Percentiles rank a stretch among this genome's conserved stretches.
Conservation (phyloP, 345 rosid genomes). For the Syzygium oleosum region DNA sequence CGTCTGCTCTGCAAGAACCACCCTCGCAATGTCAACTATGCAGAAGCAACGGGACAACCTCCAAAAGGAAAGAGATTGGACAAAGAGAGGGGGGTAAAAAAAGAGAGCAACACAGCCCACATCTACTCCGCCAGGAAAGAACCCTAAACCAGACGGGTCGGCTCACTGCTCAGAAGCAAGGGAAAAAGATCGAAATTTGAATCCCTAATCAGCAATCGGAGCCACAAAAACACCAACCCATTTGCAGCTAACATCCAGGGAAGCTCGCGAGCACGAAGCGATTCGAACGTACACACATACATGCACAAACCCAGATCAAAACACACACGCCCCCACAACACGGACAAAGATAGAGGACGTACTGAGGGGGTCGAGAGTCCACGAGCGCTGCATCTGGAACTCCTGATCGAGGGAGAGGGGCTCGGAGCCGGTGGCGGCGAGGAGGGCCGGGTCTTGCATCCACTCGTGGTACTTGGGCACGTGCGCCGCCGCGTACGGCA, state of each 20-base stretch:
- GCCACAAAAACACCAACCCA: neutral
- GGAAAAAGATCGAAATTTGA: neutral
- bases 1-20: slow-evolving; percentile 60
- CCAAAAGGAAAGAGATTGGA: neutral
- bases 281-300: neutral
- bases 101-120: neutral
- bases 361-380: slow-evolving; percentile 93
- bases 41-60: neutral
- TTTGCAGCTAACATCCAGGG: neutral
- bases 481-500: slow-evolving; percentile 77
- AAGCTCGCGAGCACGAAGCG: neutral
- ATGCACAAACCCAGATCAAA: neutral
- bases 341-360: neutral
- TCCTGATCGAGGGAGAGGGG: slow-evolving; percentile 80
- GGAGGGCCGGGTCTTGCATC: slow-evolving; percentile 89
- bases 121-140: neutral
- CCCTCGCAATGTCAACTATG: neutral
- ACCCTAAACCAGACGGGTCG: neutral
- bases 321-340: neutral
- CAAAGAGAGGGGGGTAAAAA: neutral
- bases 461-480: slow-evolving; percentile 75
- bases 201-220: neutral
- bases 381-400: slow-evolving; percentile 75
- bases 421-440: slow-evolving; percentile 83
- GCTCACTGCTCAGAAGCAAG: neutral